Evolutionary conservation across 768 basidiomycete species (phyloP).

Genomic region (Leucocoprinus leucothites): DNA sequence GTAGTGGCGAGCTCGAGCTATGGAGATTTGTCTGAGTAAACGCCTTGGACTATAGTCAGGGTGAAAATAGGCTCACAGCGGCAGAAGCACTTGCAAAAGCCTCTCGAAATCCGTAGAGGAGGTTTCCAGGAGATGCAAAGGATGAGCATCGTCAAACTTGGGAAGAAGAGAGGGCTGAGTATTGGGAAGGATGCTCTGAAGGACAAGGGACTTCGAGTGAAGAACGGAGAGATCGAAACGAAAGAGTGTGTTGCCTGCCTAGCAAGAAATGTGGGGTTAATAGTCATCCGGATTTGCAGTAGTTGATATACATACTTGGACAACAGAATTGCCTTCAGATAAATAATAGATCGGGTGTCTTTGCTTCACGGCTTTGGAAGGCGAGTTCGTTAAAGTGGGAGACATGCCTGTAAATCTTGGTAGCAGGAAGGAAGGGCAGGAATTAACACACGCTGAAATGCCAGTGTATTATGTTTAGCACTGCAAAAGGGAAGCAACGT

Average conservation of each 20-base stretch:
- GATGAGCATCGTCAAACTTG: slow-evolving; percentile 26
- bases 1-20: neutral
- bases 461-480: neutral
- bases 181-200: slow-evolving; percentile 31
- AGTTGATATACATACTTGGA: slow-evolving; percentile 20
- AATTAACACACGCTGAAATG: neutral
- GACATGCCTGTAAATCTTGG: neutral
- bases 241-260: slow-evolving; percentile 56
- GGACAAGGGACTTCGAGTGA: slow-evolving; percentile 31
- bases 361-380: neutral
- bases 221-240: slow-evolving; percentile 45
- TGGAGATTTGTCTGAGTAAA: neutral
- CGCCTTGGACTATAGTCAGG: neutral
- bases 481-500: slow-evolving; percentile 1
- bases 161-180: slow-evolving; percentile 21
- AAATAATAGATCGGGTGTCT: slow-evolving; percentile 28
- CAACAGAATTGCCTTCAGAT: slow-evolving; percentile 28
- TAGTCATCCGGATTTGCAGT: too few species aligned
- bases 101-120: slow-evolving; percentile 2
- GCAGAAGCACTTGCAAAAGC: slow-evolving; percentile 5
- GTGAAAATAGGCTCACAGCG: neutral
- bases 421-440: too few species aligned
- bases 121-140: slow-evolving; percentile 31
- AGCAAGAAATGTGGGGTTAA: neutral
- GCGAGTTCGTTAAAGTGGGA: neutral